Percentiles rank a stretch among this genome's conserved stretches.
These are phyloP conservation scores for Phaeosphaeriaceae sp. DNA, from an alignment of 2,329 filamentous ascomycete species.

Conservation along the genomic window DNA sequence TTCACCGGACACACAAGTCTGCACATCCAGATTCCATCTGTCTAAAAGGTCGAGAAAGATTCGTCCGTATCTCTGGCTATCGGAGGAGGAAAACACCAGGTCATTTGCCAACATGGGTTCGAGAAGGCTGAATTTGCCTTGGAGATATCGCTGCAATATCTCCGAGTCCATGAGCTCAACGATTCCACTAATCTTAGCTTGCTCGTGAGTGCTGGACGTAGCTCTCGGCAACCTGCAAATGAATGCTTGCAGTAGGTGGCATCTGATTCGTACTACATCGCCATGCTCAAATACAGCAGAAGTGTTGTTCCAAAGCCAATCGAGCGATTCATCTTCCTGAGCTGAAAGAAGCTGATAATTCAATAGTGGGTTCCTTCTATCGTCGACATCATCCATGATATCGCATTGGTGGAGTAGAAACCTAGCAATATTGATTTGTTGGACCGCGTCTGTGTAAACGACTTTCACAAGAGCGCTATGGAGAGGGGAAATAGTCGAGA, in stretches of 20 bases:
- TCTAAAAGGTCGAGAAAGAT: neutral
- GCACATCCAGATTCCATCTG: neutral
- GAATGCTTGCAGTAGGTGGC: too few species aligned
- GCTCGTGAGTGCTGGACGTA: too few species aligned
- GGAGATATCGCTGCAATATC: neutral
- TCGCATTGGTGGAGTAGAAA: neutral
- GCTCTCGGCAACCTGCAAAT: too few species aligned
- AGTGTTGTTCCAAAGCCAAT: neutral
- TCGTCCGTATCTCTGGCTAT: neutral
- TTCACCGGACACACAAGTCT: neutral
- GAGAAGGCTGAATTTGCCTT: neutral
- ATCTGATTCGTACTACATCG: neutral
- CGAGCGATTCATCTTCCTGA: neutral
- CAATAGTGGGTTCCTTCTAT: neutral
- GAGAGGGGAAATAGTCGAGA: too few species aligned
- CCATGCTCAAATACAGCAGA: neutral
- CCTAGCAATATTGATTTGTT: neutral
- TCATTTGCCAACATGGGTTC: neutral
- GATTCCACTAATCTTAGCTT: neutral
- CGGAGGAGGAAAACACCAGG: neutral
- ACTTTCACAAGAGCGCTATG: too few species aligned
- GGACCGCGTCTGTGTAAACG: too few species aligned
- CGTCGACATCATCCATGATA: neutral
- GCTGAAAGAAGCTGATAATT: neutral
- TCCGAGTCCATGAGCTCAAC: neutral